Evolutionary conservation across 176 grass and related monocot genomes (phyloP).

Genomic region (Leersia perrieri): DNA sequence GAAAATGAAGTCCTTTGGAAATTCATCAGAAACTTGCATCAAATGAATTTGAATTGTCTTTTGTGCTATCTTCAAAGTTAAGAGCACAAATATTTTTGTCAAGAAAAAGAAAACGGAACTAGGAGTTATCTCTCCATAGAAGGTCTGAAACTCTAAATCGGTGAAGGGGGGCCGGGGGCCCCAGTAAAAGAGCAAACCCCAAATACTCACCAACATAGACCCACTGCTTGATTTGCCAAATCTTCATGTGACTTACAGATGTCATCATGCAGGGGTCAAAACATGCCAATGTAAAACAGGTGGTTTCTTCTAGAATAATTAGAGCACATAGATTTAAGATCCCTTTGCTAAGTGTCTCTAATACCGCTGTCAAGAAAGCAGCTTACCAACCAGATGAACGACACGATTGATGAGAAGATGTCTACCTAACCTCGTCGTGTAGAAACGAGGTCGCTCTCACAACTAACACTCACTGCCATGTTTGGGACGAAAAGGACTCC

Average conservation of each 20-base stretch:
- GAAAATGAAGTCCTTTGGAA: not conserved
- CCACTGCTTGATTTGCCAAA: not conserved
- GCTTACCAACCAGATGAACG: conserved; percentile 23
- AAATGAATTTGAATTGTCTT: not conserved
- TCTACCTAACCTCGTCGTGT: conserved; percentile 25
- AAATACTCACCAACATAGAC: not conserved
- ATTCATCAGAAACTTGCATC: not conserved
- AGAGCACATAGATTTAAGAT: conserved; percentile 9
- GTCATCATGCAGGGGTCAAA: not conserved
- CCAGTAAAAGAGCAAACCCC: not conserved
- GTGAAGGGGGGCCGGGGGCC: not conserved
- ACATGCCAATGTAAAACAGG: not conserved
- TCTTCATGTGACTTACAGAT: not conserved
- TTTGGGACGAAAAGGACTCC: not conserved
- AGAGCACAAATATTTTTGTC: not conserved
- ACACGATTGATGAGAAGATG: not conserved
- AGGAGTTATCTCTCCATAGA: not conserved
- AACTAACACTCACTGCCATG: not conserved
- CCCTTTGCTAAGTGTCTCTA: not conserved
- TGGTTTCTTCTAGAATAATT: conserved; percentile 20
- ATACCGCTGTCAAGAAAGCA: conserved; percentile 36
- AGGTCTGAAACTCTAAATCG: not conserved
- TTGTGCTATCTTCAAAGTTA: not conserved
- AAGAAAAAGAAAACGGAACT: not conserved
- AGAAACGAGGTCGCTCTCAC: conserved; percentile 30